Base-by-base conservation (phyloP, 768 basidiomycete species). In the Macrolepiota fuliginosa region DNA sequence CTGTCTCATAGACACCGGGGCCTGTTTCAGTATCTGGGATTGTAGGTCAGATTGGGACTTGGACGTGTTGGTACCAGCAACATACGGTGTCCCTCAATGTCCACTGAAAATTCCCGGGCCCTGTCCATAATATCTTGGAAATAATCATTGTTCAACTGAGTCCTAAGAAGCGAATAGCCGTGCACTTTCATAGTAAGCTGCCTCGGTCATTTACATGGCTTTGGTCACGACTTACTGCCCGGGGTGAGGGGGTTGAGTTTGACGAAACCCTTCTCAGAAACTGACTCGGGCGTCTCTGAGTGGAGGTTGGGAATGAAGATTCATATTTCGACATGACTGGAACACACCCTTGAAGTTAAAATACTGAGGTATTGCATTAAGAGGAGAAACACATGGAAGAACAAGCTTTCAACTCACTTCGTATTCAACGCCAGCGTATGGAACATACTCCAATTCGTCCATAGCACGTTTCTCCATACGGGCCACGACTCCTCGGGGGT, bases 111-210 rank as follows among this genome's bases (percentile, higher is more conserved):
- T 50, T 78, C 77, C 32, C 76, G 66, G 55, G 85, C 85, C 66
- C 83, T 76, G 70, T 98, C 90, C 69, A 94, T 97, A 27, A 99
- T 76, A 36, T 90, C 93, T 63, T 88, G 83, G 73, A 98, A 98
- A 72, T 96, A 99, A 13, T 82, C 86, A 60, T 86, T 87, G 73
- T 98, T 96, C 35, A 96, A 78, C 46, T 96, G 92, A 0, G 95
- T 94, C 42, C 96, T 82, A 4, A 99, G 82, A 36, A 98, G 80
- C 3, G 95, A 97, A 71, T 98, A 98, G 3, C 97, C 97, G 67
- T 98, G 97, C 91, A 96, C 95, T 98, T 12, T 62, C 27, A 45
- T 58, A 22, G 36, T 25, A 49, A 15, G 55, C 35, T 49, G 22
- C 47, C 9, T 9, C 13, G 22, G 24, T 24, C 2, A 49, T 19